Percentiles rank a stretch among this genome's conserved stretches.
These are phyloP conservation scores for Clonostachys rhizophaga DNA, from an alignment of 2,329 filamentous ascomycete species.

Conservation along the genomic window DNA sequence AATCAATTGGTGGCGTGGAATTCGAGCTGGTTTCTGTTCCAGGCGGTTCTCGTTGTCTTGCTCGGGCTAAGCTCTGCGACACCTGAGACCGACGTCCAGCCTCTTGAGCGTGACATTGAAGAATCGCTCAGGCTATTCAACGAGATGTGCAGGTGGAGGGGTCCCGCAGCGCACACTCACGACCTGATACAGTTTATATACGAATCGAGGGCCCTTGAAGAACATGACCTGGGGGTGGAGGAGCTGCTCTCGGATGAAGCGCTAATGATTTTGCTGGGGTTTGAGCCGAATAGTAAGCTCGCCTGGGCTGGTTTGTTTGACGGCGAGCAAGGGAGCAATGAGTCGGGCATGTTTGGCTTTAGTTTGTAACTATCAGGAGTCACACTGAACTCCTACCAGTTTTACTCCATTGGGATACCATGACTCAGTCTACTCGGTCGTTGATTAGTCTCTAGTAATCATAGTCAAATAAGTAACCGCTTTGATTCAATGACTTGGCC, in stretches of 20 bases:
- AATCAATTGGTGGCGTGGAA: constrained; percentile 1
- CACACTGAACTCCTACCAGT: too few relatives aligned
- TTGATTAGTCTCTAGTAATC: too few relatives aligned
- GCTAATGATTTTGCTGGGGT: neutral
- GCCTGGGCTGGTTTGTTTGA: too few relatives aligned
- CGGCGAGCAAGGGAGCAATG: too few relatives aligned
- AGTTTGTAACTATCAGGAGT: too few relatives aligned
- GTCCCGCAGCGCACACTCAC: constrained; percentile 1
- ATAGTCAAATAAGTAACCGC: too few relatives aligned
- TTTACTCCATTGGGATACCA: too few relatives aligned
- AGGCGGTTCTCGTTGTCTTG: constrained; percentile 1
- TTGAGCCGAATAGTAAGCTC: neutral
- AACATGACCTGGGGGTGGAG: neutral
- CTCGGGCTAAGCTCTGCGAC: neutral
- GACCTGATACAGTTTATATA: constrained; percentile 1
- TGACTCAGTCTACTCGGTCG: too few relatives aligned
- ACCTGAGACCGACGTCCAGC: neutral
- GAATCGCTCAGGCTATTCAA: neutral
- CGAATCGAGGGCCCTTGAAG: neutral
- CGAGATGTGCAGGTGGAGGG: neutral
- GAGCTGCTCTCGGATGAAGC: neutral
- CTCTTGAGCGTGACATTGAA: neutral
- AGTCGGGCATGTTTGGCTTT: too few relatives aligned
- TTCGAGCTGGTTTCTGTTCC: constrained; percentile 1
- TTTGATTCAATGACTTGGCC: too few relatives aligned